Evolutionary conservation across 1,284 basidiomycete species (phyloP).

Genomic region (Pyrrhoderma lamaoense): DNA sequence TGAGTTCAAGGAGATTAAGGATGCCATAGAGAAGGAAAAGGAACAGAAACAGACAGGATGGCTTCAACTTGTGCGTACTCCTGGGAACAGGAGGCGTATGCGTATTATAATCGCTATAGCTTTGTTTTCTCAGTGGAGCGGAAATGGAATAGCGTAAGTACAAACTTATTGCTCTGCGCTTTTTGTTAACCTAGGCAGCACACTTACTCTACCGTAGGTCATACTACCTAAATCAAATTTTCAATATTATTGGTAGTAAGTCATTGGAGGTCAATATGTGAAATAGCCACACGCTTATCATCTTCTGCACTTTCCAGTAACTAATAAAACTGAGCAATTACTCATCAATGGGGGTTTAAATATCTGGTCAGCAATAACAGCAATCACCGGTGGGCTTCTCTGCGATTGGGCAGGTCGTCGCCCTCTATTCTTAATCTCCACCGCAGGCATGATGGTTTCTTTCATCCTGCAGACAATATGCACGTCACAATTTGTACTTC

Average conservation of each 20-base stretch:
- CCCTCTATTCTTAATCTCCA: slow-evolving; percentile 46
- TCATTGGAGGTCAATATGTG: neutral
- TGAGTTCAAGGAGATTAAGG: slow-evolving; percentile 25
- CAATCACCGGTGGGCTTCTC: slow-evolving; percentile 39
- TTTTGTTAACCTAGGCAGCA: neutral
- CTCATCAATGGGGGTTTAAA: slow-evolving; percentile 43
- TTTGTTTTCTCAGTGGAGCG: slow-evolving; percentile 29
- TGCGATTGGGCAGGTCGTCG: slow-evolving; percentile 48
- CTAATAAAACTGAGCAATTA: slow-evolving; percentile 16
- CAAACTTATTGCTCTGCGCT: neutral
- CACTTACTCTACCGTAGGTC: slow-evolving; percentile 20
- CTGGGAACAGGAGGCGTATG: slow-evolving; percentile 27
- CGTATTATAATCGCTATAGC: slow-evolving; percentile 25
- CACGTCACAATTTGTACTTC: slow-evolving; percentile 17
- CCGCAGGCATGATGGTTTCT: slow-evolving; percentile 31
- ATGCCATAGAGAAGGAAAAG: slow-evolving; percentile 24
- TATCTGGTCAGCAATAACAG: slow-evolving; percentile 47
- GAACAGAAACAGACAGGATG: slow-evolving; percentile 19
- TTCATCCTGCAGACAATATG: slow-evolving; percentile 24
- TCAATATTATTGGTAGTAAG: slow-evolving; percentile 39
- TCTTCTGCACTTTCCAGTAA: neutral
- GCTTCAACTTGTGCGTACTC: slow-evolving; percentile 26
- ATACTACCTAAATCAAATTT: slow-evolving; percentile 44
- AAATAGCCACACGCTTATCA: neutral
- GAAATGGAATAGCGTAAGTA: slow-evolving; percentile 15